Conservation (phyloP, 306 rosid species). For the Hippophae gyantsensis region DNA sequence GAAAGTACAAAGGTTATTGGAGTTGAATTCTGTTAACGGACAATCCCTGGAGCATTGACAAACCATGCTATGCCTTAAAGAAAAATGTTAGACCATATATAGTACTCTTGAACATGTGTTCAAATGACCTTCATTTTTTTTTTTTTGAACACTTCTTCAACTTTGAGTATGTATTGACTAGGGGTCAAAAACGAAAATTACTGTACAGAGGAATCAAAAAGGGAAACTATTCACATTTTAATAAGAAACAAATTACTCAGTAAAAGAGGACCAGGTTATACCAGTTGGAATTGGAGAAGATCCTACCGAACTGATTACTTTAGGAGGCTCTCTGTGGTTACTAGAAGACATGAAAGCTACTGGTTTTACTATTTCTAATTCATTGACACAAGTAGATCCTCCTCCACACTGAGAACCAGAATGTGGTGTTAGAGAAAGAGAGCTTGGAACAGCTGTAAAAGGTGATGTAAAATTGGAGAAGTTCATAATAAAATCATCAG, state of each 20-base stretch:
- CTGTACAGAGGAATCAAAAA: too few relatives aligned
- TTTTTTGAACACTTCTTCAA: too few relatives aligned
- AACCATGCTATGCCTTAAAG: too few relatives aligned
- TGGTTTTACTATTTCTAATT: slow-evolving; percentile 29
- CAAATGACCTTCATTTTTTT: too few relatives aligned
- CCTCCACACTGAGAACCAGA: slow-evolving; percentile 26
- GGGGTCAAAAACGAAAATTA: too few relatives aligned
- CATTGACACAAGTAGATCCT: slow-evolving; percentile 36
- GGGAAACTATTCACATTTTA: not conserved
- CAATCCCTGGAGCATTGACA: too few relatives aligned
- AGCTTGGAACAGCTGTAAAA: slow-evolving; percentile 28
- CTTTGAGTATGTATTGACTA: too few relatives aligned
- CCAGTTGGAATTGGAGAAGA: slow-evolving; percentile 49
- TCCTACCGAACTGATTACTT: slow-evolving; percentile 28
- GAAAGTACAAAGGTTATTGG: too few relatives aligned
- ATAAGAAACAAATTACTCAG: not conserved
- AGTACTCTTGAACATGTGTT: too few relatives aligned
- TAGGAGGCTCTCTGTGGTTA: slow-evolving; percentile 37
- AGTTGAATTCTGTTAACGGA: too few relatives aligned
- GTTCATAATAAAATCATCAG: slow-evolving; percentile 30
- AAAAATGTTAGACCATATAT: too few relatives aligned
- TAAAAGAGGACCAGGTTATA: slow-evolving; percentile 15
- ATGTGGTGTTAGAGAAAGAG: slow-evolving; percentile 31
- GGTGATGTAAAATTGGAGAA: slow-evolving; percentile 30
- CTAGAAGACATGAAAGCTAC: slow-evolving; percentile 26